Evolutionary conservation across 805 yeast species (phyloP).

Genomic region (Yamadazyma akitaensis): DNA sequence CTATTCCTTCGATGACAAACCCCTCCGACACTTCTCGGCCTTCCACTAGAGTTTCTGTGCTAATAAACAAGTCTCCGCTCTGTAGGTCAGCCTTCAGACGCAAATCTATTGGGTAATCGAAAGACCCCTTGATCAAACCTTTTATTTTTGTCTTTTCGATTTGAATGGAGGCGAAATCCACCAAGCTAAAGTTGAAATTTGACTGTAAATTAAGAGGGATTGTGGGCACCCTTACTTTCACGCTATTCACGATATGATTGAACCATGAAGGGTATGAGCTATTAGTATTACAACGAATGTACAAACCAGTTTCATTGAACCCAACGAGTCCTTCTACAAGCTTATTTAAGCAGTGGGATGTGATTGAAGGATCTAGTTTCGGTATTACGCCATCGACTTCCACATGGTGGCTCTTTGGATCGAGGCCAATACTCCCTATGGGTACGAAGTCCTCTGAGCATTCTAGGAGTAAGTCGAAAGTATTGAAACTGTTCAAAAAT

Average conservation of each 20-base stretch:
- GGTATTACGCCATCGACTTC: not conserved
- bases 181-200: not conserved
- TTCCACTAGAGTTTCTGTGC: not conserved
- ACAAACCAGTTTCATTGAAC: not conserved
- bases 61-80: not conserved
- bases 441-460: not conserved
- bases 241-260: slow-evolving; percentile 9
- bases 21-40: not conserved
- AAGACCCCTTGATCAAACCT: not conserved
- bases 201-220: not conserved
- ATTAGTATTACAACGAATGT: slow-evolving; percentile 1
- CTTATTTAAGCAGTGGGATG: not conserved
- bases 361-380: not conserved
- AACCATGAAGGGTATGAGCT: slow-evolving; percentile 14
- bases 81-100: not conserved
- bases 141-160: not conserved
- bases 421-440: not conserved
- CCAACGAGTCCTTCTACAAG: not conserved
- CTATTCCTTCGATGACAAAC: not conserved
- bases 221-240: slow-evolving; percentile 5
- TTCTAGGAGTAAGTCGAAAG: slow-evolving; percentile 3
- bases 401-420: not conserved
- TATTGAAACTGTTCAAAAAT: slow-evolving; percentile 3
- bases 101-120: not conserved
- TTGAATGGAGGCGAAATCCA: not conserved